Percentiles rank a stretch among this genome's conserved stretches.
Evolutionary conservation across 805 yeast species (phyloP).

Genomic region (Hanseniaspora occidentalis): DNA sequence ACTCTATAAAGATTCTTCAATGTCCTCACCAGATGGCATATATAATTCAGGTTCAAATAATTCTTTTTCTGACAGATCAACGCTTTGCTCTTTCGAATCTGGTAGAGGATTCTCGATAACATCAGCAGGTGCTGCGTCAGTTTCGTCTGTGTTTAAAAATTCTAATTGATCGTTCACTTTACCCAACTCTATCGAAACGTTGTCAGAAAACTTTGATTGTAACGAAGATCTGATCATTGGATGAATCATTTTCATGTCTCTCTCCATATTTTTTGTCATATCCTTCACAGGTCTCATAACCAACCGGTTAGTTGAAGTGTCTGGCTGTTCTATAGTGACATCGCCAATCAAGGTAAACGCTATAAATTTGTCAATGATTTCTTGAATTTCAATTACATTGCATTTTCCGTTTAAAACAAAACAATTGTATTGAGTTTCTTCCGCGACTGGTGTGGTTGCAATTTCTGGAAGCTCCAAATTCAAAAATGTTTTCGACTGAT

Average conservation of each 20-base stretch:
- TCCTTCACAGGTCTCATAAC: slow-evolving; percentile 22
- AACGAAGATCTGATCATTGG: slow-evolving; percentile 20
- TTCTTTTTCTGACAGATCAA: too few species aligned
- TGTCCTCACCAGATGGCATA: too few species aligned
- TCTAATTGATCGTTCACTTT: slow-evolving; percentile 9
- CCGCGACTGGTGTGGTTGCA: slow-evolving; percentile 11
- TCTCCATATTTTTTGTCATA: slow-evolving; percentile 29
- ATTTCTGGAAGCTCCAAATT: slow-evolving; percentile 16
- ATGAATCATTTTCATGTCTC: slow-evolving; percentile 30
- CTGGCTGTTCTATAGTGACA: slow-evolving; percentile 3
- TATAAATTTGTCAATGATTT: slow-evolving; percentile 27
- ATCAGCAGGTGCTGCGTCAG: too few species aligned
- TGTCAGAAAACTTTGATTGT: slow-evolving; percentile 16
- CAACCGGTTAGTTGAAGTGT: slow-evolving; percentile 7
- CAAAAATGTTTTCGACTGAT: slow-evolving; percentile 13
- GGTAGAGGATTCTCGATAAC: too few species aligned
- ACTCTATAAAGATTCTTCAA: too few species aligned
- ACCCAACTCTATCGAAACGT: slow-evolving; percentile 12
- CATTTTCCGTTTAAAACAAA: slow-evolving; percentile 31
- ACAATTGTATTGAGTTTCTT: slow-evolving; percentile 33
- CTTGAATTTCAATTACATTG: slow-evolving; percentile 14
- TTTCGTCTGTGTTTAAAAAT: slow-evolving; percentile 1
- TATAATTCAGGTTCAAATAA: too few species aligned
- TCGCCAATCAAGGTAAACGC: slow-evolving; percentile 30
- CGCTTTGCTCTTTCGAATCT: too few species aligned